Percentiles rank a stretch among this genome's conserved stretches.
Conservation (phyloP, 148 eudicot genomes). For the Spergularia bocconei region DNA sequence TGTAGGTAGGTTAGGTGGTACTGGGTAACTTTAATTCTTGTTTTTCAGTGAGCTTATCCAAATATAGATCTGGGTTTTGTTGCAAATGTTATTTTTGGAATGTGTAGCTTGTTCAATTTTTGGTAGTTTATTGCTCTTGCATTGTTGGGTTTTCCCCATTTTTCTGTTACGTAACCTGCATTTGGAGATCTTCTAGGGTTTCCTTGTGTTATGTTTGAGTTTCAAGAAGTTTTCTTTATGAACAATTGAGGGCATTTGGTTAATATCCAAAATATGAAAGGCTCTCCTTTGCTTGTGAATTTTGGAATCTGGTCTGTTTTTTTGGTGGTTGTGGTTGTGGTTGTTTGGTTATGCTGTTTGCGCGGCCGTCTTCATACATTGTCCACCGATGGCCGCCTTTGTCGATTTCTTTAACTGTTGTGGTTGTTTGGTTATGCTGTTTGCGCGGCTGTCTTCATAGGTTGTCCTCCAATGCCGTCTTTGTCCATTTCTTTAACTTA, state of each 20-base stretch:
- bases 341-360: not conserved
- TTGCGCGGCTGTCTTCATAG: too few relatives aligned
- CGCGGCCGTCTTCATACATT: not conserved
- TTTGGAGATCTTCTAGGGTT: not conserved
- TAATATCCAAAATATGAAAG: too few relatives aligned
- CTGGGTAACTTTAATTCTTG: not conserved
- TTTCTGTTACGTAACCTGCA: not conserved
- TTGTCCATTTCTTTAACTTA: too few relatives aligned
- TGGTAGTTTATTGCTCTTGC: not conserved
- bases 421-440: too few relatives aligned
- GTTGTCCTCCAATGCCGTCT: too few relatives aligned
- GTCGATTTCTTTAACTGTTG: too few relatives aligned
- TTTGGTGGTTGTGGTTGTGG: not conserved
- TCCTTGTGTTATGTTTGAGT: not conserved
- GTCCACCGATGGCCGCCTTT: not conserved
- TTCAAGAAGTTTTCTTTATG: too few relatives aligned
- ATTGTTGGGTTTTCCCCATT: slow-evolving; percentile 14
- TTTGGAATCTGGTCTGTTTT: too few relatives aligned
- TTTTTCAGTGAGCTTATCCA: not conserved
- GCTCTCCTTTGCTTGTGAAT: too few relatives aligned
- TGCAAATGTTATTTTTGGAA: not conserved
- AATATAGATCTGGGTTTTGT: slow-evolving; percentile 12
- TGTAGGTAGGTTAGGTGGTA: not conserved
- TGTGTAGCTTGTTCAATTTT: not conserved
- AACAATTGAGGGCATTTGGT: too few relatives aligned